A percentile compares a stretch with the other conserved stretches of the same genome.
Evolutionary conservation across 257 asterid genomes (phyloP).

Genomic region (Gentiana straminea): DNA sequence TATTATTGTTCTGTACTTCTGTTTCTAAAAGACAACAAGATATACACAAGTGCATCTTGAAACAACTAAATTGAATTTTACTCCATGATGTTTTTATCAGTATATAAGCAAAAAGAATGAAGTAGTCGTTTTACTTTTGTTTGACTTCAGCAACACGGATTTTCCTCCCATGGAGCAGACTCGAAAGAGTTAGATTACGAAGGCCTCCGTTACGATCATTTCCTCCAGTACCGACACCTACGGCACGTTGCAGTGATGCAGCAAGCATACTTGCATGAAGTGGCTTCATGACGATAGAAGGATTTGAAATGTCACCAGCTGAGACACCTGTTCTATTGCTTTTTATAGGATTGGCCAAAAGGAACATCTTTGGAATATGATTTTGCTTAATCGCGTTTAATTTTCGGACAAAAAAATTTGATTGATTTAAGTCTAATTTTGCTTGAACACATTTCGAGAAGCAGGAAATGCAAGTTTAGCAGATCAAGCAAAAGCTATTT

Average conservation of each 20-base stretch:
- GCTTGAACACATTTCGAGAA: no score
- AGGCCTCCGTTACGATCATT: slow-evolving; percentile 32
- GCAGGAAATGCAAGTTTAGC: no score
- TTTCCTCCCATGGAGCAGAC: slow-evolving; percentile 67
- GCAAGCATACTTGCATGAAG: slow-evolving; percentile 77
- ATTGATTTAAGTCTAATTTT: slow-evolving; percentile 17
- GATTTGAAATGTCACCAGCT: slow-evolving; percentile 21
- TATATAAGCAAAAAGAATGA: no score
- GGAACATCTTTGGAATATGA: slow-evolving; percentile 31
- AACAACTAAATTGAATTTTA: no score
- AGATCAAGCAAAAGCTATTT: no score
- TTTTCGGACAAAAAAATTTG: slow-evolving; percentile 18
- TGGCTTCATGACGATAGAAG: slow-evolving; percentile 55
- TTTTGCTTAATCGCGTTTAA: slow-evolving; percentile 16
- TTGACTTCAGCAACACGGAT: slow-evolving; percentile 56
- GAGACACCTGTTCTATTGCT: slow-evolving; percentile 19
- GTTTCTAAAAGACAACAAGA: no score
- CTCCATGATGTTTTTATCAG: no score
- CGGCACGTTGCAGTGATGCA: slow-evolving; percentile 71
- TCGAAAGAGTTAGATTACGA: slow-evolving; percentile 36
- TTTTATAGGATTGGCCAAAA: slow-evolving; percentile 49
- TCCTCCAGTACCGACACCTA: slow-evolving; percentile 44
- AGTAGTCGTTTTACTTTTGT: no score
- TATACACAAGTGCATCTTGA: no score
- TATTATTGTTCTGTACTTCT: no score